Percentiles rank a stretch among this genome's conserved stretches.
phyloP scores from a whole-genome alignment of 2,329 filamentous ascomycete genomes.

The Aureobasidium sp. region DNA sequence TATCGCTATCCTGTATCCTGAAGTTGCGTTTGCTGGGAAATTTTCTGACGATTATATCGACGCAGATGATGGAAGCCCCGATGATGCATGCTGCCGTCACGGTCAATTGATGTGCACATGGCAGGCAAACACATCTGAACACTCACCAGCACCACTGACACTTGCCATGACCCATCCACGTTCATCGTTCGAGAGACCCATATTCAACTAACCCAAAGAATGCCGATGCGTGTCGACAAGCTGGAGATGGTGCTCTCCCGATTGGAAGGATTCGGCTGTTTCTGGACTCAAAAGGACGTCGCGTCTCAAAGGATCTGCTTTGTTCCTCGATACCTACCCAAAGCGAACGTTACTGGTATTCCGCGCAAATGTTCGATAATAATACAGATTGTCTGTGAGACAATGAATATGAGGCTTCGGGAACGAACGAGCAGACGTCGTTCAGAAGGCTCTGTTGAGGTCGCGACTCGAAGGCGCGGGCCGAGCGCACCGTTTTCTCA shows the following conservation, averaged over 20 bases:
- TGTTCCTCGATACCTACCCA: neutral
- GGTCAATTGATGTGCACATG: conserved; percentile 7
- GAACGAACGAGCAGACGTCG: neutral
- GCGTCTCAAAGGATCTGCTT: conserved; percentile 2
- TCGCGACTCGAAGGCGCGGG: conserved; percentile 10
- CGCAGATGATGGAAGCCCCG: conserved; percentile 77
- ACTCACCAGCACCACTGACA: conserved; percentile 67
- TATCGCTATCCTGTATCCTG: conserved; percentile 80
- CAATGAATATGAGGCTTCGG: neutral
- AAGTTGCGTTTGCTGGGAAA: conserved; percentile 72
- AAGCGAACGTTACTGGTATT: neutral
- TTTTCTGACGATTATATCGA: conserved; percentile 68
- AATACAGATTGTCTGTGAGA: neutral
- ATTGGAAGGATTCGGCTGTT: neutral
- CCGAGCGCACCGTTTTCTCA: conserved; percentile 12
- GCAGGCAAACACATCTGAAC: conserved; percentile 3
- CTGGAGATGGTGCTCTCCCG: neutral
- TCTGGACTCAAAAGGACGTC: neutral
- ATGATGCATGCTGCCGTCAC: conserved; percentile 47
- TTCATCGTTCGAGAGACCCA: conserved; percentile 67
- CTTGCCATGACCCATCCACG: conserved; percentile 88
- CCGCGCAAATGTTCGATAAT: no score
- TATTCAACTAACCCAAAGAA: conserved; percentile 12
- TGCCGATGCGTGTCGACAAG: neutral
- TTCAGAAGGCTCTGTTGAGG: conserved; percentile 10